Conservation (phyloP, 257 asterid genomes). For the Jacaranda copaia region DNA sequence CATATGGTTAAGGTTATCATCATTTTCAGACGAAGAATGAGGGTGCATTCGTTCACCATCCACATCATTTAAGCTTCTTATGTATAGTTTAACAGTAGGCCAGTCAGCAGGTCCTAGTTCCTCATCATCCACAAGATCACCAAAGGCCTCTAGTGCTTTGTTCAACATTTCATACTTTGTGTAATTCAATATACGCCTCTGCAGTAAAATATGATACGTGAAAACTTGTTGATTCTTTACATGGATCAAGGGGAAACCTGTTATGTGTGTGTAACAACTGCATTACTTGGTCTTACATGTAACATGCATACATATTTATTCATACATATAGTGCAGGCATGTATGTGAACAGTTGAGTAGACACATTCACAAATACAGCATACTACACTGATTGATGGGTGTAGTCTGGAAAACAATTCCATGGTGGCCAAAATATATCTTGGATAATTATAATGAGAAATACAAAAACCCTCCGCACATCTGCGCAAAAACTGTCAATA, state of each 20-base stretch:
- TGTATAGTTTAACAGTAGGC: conserved; percentile 80
- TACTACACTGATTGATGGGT: not conserved
- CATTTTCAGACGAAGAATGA: conserved; percentile 61
- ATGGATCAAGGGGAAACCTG: not conserved
- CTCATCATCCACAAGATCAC: conserved; percentile 95
- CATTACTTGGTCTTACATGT: conserved; percentile 16
- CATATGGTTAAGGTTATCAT: conserved; percentile 56
- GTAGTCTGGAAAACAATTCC: not conserved
- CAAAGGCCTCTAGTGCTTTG: conserved; percentile 91
- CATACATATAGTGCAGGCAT: conserved; percentile 5
- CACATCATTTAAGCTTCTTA: conserved; percentile 70
- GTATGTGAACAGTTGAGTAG: conserved; percentile 12
- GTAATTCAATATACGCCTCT: conserved; percentile 80
- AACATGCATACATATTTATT: not conserved
- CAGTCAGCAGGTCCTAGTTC: conserved; percentile 98
- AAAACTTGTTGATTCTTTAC: conserved; percentile 2
- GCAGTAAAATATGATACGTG: conserved; percentile 38
- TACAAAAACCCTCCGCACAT: not conserved
- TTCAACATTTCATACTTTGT: conserved; percentile 94
- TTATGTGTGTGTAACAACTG: not conserved
- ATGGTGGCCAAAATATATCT: not conserved
- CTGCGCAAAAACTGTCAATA: not conserved
- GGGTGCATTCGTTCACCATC: conserved; percentile 76
- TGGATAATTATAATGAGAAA: conserved; percentile 6
- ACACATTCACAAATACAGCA: not conserved